Percentiles rank a stretch among this genome's conserved stretches.
Conservation (phyloP, 2,329 filamentous ascomycete species). For the Amesomyces nigricolor region DNA sequence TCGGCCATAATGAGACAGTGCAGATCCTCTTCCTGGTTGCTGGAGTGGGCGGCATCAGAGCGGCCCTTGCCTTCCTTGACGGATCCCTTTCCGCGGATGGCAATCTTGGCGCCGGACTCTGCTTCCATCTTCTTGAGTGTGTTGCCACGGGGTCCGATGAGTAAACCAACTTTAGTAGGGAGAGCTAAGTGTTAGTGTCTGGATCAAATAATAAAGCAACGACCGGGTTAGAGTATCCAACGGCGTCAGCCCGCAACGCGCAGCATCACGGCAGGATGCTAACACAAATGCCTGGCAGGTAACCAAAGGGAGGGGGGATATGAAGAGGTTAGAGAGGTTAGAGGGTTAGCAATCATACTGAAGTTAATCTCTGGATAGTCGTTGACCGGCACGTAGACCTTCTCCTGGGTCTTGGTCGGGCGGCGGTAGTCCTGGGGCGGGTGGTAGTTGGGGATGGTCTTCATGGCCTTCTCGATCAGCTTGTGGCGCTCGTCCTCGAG, state of each 20-base stretch:
- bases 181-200: conserved; percentile 87
- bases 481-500: conserved; percentile 99
- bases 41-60: conserved; percentile 96
- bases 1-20: conserved; percentile 99
- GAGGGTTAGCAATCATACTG: conserved; percentile 99
- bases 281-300: conserved; percentile 40
- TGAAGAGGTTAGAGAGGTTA: conserved; percentile 65
- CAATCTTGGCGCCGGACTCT: conserved; percentile 96
- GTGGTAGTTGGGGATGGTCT: conserved; percentile 98
- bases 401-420: conserved; percentile 99
- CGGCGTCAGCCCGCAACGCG: conserved; percentile 30
- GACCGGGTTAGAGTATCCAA: conserved; percentile 32
- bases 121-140: conserved; percentile 99
- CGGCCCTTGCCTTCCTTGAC: conserved; percentile 99
- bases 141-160: conserved; percentile 99
- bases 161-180: conserved; percentile 92
- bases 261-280: conserved; percentile 25
- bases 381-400: conserved; percentile 99
- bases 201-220: conserved; percentile 35
- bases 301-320: conserved; percentile 36
- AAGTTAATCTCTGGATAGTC: conserved; percentile 99
- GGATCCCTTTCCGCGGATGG: conserved; percentile 97
- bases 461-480: conserved; percentile 98
- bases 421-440: conserved; percentile 97
- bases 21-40: conserved; percentile 99